Base-by-base conservation (phyloP, 2,329 filamentous ascomycete species). In the Sclerotinia subarctica region DNA sequence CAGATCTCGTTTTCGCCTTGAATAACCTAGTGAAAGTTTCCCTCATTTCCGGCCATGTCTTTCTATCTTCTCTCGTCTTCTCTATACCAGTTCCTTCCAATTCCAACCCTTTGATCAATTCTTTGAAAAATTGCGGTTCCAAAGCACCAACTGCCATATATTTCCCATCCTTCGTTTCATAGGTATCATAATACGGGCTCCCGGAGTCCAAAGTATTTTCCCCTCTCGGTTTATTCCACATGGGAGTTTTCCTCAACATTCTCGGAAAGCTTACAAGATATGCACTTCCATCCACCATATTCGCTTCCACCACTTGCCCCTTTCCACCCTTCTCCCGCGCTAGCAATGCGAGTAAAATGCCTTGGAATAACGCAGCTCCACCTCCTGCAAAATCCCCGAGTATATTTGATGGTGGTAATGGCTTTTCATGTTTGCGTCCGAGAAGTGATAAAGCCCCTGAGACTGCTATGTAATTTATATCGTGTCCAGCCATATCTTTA, bases 391-490 rank as follows among this genome's bases (percentile, higher is more conserved):
- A 98, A 78, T 98, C 94, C 0, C 88, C 94, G 1, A 98, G 81
- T 24, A 98, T 84, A 75, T 98, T 98, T 7, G 83, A 87, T 0
- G 95, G 95, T 24, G 94, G 85, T 70, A 90, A 88, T 0, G 94
- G 94, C 72, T 86, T 88, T 76, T 89, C 86, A 21, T 83, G 85
- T 38, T 82, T 81, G 0, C 90, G 83, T 0, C 94, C 94, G 3
- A 98, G 85, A 79, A 97, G 82, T 0, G 85, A 84, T 38, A 98
- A 80, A 0, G 91, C 89, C 0, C 94, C 94, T 0, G 90, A 91
- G 0, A 97, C 92, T 60, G 94, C 92, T 53, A 98, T 89, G 79
- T 98, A 98, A 77, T 98, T 97, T 78, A 97, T 97, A 78, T 97
- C 94, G 77, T 97, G 94, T 56, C 94, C 94, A 0, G 94, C 93